Conservation (phyloP, 2,329 filamentous ascomycete genomes). For the Colletotrichum sp. region DNA sequence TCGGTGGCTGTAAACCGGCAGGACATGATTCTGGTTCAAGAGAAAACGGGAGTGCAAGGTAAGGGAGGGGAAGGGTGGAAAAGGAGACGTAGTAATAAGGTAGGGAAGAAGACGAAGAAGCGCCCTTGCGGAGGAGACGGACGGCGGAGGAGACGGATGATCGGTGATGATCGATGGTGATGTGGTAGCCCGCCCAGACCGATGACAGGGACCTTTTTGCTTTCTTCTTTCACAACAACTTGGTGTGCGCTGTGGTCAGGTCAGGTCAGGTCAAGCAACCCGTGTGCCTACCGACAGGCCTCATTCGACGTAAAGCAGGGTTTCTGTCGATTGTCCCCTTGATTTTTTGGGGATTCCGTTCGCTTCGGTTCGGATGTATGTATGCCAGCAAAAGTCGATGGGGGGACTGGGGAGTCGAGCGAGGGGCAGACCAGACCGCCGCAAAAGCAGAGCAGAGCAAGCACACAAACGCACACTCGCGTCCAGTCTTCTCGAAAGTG, state of each 20-base stretch:
- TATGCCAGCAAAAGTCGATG: not conserved
- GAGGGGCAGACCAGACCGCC: not conserved
- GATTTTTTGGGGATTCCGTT: not conserved
- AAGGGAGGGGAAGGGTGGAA: not conserved
- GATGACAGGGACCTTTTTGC: not conserved
- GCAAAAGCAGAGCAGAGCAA: not conserved
- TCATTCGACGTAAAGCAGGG: not conserved
- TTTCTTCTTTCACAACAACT: constrained; percentile 1
- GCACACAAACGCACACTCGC: not conserved
- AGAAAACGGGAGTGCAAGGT: not conserved
- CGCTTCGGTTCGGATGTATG: not conserved
- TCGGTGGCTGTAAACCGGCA: constrained; percentile 15
- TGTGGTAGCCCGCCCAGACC: constrained; percentile 1
- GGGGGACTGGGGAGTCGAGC: not conserved
- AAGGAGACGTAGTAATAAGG: not conserved
- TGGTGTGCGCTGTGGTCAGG: not conserved
- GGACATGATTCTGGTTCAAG: constrained; percentile 9
- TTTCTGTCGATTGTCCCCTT: not conserved
- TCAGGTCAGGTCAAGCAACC: not conserved
- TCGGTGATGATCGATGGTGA: constrained; percentile 11
- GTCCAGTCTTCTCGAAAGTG: not conserved
- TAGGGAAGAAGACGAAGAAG: not conserved
- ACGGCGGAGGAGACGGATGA: not conserved
- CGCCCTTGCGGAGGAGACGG: not conserved
- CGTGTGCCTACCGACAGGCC: not conserved